Evolutionary conservation across 257 asterid genomes (phyloP).

Genomic region (Leptodermis oblonga): DNA sequence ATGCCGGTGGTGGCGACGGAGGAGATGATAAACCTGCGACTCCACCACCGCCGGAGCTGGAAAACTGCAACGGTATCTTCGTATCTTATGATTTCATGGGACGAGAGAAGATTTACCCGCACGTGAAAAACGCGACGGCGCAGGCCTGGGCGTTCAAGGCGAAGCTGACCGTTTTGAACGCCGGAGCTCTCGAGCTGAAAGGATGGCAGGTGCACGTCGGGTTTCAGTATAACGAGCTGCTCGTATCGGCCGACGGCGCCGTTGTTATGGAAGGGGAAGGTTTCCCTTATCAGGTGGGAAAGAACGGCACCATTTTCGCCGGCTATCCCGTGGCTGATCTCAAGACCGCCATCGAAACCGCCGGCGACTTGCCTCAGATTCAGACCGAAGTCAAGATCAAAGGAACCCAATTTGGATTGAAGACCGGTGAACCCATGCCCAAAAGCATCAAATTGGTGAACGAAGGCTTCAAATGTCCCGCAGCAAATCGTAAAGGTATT

Average conservation of each 20-base stretch:
- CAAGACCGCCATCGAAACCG: slow-evolving; percentile 89
- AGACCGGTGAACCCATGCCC: slow-evolving; percentile 67
- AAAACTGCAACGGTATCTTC: slow-evolving; percentile 61
- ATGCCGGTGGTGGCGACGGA: not conserved
- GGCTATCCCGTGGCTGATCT: slow-evolving; percentile 76
- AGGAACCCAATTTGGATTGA: slow-evolving; percentile 76
- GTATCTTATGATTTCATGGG: slow-evolving; percentile 56
- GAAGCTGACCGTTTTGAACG: slow-evolving; percentile 42
- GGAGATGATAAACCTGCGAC: slow-evolving; percentile 19
- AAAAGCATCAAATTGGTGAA: slow-evolving; percentile 51
- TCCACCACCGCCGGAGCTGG: slow-evolving; percentile 42
- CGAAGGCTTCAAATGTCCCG: slow-evolving; percentile 80
- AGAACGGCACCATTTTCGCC: slow-evolving; percentile 58
- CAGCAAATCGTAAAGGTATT: slow-evolving; percentile 40
- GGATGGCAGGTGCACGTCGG: slow-evolving; percentile 63
- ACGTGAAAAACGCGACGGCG: slow-evolving; percentile 63
- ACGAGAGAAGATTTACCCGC: slow-evolving; percentile 68
- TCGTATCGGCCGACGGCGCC: slow-evolving; percentile 79
- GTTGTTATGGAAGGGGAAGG: slow-evolving; percentile 50
- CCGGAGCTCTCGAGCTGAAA: slow-evolving; percentile 59
- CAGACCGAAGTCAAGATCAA: slow-evolving; percentile 46
- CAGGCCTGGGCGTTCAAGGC: slow-evolving; percentile 84
- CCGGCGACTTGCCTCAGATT: slow-evolving; percentile 65
- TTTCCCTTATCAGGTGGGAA: slow-evolving; percentile 50
- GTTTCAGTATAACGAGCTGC: slow-evolving; percentile 63